These are phyloP conservation scores for Cyberlindnera bimundalis DNA, from an alignment of 805 yeast species.

Conservation along the genomic window DNA sequence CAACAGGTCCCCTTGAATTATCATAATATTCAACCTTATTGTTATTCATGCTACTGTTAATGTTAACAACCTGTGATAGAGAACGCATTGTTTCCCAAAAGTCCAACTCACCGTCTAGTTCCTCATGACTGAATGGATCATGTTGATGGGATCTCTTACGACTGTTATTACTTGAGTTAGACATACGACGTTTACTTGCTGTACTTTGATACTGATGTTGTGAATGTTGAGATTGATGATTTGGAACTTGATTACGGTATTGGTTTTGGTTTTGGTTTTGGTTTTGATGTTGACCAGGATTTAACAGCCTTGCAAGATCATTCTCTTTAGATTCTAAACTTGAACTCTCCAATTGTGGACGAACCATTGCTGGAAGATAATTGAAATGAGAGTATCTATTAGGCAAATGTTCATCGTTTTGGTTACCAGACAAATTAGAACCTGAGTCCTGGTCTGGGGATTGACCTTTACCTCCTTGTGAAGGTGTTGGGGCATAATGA, in stretches of 20 bases:
- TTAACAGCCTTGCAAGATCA: slow-evolving; percentile 44
- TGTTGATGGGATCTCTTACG: slow-evolving; percentile 16
- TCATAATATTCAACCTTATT: slow-evolving; percentile 8
- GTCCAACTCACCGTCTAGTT: slow-evolving; percentile 59
- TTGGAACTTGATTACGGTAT: slow-evolving; percentile 2
- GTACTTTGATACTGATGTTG: slow-evolving; percentile 7
- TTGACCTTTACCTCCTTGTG: slow-evolving; percentile 26
- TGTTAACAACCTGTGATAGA: slow-evolving; percentile 40
- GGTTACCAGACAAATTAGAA: slow-evolving; percentile 21
- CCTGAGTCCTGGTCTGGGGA: slow-evolving; percentile 26
- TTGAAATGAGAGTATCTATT: slow-evolving; percentile 69
- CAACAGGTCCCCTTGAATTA: background rate
- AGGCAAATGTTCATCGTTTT: slow-evolving; percentile 31
- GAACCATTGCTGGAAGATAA: slow-evolving; percentile 69
- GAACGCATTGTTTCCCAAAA: slow-evolving; percentile 71
- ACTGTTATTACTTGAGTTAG: slow-evolving; percentile 20
- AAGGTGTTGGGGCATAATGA: slow-evolving; percentile 45
- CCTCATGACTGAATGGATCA: slow-evolving; percentile 34
- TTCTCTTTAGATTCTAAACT: slow-evolving; percentile 38
- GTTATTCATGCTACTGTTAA: slow-evolving; percentile 13
- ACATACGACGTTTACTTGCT: slow-evolving; percentile 17
- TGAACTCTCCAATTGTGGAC: slow-evolving; percentile 65
- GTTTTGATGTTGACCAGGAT: slow-evolving; percentile 26
- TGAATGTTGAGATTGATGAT: slow-evolving; percentile 2
- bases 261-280: slow-evolving; percentile 14